Evolutionary conservation across 2,329 filamentous ascomycete genomes (phyloP).

Genomic region (Trichoderma koningiopsis): DNA sequence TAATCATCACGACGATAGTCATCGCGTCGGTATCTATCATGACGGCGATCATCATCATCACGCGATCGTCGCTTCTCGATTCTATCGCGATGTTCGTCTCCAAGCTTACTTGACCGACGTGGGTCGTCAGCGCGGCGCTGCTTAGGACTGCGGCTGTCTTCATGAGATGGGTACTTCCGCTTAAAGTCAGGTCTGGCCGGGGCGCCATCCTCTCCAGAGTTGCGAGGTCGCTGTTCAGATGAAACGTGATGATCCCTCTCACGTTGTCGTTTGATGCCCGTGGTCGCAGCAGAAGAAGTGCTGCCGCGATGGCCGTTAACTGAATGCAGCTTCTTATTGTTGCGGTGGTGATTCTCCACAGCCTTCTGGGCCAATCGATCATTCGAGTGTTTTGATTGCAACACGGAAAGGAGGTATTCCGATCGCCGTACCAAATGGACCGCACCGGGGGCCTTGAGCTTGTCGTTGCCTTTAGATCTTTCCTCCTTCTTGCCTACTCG

Average conservation of each 20-base stretch:
- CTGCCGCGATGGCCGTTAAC: slow-evolving; percentile 64
- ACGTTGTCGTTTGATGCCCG: slow-evolving; percentile 47
- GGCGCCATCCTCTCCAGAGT: slow-evolving; percentile 53
- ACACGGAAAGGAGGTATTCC: slow-evolving; percentile 92
- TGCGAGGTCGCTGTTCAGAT: slow-evolving; percentile 53
- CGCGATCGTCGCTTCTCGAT: slow-evolving; percentile 36
- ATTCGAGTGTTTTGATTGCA: slow-evolving; percentile 80
- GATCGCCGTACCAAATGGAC: slow-evolving; percentile 94
- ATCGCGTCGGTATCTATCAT: slow-evolving; percentile 43
- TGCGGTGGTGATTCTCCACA: slow-evolving; percentile 91
- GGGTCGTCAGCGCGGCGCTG: slow-evolving; percentile 46
- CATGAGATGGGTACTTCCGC: slow-evolving; percentile 59
- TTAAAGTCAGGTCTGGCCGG: slow-evolving; percentile 59
- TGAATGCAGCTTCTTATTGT: slow-evolving; percentile 75
- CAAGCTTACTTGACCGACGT: slow-evolving; percentile 43
- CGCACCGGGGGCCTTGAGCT: slow-evolving; percentile 90
- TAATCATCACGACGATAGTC: slow-evolving; percentile 37
- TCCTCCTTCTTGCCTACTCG: slow-evolving; percentile 98
- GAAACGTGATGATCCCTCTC: slow-evolving; percentile 46
- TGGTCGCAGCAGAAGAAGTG: slow-evolving; percentile 72
- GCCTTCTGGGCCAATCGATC: slow-evolving; percentile 75
- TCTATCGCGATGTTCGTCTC: slow-evolving; percentile 44
- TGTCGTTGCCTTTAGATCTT: slow-evolving; percentile 73
- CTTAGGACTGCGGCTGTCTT: slow-evolving; percentile 48
- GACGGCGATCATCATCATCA: slow-evolving; percentile 37